Conservation (phyloP, 176 grass and related monocot species). For the Oryza glumipatula region DNA sequence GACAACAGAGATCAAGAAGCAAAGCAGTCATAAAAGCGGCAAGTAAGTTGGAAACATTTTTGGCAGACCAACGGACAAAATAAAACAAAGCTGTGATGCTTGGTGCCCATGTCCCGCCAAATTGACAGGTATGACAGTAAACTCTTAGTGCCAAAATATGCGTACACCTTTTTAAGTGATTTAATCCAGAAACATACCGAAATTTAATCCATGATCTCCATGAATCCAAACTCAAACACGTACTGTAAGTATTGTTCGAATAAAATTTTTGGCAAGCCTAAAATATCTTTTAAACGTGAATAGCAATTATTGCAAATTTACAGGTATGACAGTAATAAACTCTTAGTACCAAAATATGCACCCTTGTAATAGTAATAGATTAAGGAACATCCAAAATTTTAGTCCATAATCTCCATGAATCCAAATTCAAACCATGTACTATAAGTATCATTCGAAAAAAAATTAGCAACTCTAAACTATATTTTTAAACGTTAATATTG, state of each 20-base stretch:
- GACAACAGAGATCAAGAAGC: neutral
- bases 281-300: neutral
- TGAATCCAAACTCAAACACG: neutral
- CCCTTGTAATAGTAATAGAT: neutral
- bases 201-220: neutral
- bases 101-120: neutral
- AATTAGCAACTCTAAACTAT: neutral
- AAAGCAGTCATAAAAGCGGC: neutral
- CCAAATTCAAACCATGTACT: neutral
- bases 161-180: neutral
- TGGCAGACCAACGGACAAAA: neutral
- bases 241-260: neutral
- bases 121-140: neutral
- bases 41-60: neutral
- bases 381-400: neutral
- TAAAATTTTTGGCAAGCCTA: neutral
- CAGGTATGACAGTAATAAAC: conserved; percentile 2
- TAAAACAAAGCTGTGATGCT: neutral
- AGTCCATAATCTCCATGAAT: neutral
- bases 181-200: neutral
- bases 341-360: neutral
- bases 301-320: neutral
- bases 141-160: neutral
- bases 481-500: neutral
- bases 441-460: neutral